Percentiles rank a stretch among this genome's conserved stretches.
Evolutionary conservation across 1,284 basidiomycete genomes (phyloP).

Genomic region (Neotropicomus parvogracilis): DNA sequence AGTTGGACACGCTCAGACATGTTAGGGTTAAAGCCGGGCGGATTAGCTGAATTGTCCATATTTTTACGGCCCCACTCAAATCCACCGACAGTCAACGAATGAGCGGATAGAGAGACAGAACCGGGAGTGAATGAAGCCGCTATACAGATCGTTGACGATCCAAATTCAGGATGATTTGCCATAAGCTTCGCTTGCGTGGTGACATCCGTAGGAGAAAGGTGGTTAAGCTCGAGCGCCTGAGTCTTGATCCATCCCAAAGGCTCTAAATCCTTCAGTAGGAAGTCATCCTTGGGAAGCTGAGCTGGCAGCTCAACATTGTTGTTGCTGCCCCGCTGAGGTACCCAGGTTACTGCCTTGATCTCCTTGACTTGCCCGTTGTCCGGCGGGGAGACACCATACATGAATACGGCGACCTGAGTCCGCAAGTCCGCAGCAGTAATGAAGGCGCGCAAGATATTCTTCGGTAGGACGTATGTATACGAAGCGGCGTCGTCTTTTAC

Average conservation of each 20-base stretch:
- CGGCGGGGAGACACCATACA: conserved; percentile 90
- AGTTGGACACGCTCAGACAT: conserved; percentile 98
- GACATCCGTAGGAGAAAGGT: conserved; percentile 92
- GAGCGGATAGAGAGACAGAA: conserved; percentile 92
- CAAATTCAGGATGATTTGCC: conserved; percentile 94
- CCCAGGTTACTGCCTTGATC: conserved; percentile 94
- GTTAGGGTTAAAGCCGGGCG: conserved; percentile 90
- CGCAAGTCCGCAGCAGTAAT: conserved; percentile 92
- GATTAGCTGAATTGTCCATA: conserved; percentile 78
- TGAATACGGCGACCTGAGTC: conserved; percentile 91
- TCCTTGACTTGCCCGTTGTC: conserved; percentile 99
- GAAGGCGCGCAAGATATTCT: conserved; percentile 95
- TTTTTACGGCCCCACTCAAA: conserved; percentile 99
- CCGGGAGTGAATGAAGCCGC: conserved; percentile 97
- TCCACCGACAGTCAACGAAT: conserved; percentile 84
- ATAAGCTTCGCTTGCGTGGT: conserved; percentile 95
- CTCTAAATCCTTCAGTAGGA: conserved; percentile 90
- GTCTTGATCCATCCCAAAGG: conserved; percentile 99
- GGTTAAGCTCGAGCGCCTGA: conserved; percentile 88
- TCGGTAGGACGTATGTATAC: conserved; percentile 94
- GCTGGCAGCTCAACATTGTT: conserved; percentile 86
- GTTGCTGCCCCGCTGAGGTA: conserved; percentile 95
- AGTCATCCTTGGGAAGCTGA: conserved; percentile 89
- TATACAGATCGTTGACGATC: conserved; percentile 90
- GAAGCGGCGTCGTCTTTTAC: conserved; percentile 96